Percentiles rank a stretch among this genome's conserved stretches.
These are phyloP conservation scores for Themeda triandra DNA, from an alignment of 176 grass and related monocot species.

Conservation along the genomic window DNA sequence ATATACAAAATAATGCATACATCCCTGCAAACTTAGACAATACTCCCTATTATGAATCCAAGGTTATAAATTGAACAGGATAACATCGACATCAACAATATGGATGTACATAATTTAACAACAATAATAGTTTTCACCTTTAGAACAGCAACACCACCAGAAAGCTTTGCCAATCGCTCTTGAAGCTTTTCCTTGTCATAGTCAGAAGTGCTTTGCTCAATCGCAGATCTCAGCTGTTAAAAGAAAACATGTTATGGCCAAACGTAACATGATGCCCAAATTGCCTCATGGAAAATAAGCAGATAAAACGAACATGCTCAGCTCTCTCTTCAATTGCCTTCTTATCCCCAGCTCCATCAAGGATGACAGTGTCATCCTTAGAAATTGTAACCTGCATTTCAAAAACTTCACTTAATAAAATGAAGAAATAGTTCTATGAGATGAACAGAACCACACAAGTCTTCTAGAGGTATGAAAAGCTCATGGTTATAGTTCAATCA, in stretches of 20 bases:
- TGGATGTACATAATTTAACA: background rate
- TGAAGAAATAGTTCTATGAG: background rate
- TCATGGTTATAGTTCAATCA: conserved; percentile 1
- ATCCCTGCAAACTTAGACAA: background rate
- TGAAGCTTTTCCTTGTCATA: conserved; percentile 66
- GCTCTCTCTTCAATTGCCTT: conserved; percentile 56
- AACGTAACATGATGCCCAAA: background rate
- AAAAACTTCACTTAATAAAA: conserved; percentile 2
- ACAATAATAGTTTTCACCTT: conserved; percentile 36
- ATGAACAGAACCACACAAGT: background rate
- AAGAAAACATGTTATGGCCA: background rate
- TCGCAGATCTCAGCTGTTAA: conserved; percentile 59
- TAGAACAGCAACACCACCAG: conserved; percentile 61
- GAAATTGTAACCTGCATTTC: conserved; percentile 56
- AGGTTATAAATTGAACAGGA: background rate
- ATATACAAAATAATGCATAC: background rate
- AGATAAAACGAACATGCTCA: conserved; percentile 42
- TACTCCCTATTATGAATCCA: background rate
- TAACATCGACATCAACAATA: background rate
- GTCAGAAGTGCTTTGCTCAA: conserved; percentile 61
- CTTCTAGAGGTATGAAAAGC: background rate
- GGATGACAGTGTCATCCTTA: conserved; percentile 60
- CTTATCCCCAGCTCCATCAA: conserved; percentile 64
- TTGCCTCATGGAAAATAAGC: background rate
- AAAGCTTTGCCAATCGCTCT: conserved; percentile 64